A percentile compares a stretch with the other conserved stretches of the same genome.
Evolutionary conservation across 2,329 filamentous ascomycete species (phyloP).

Genomic region (Hypoxylon sp.): DNA sequence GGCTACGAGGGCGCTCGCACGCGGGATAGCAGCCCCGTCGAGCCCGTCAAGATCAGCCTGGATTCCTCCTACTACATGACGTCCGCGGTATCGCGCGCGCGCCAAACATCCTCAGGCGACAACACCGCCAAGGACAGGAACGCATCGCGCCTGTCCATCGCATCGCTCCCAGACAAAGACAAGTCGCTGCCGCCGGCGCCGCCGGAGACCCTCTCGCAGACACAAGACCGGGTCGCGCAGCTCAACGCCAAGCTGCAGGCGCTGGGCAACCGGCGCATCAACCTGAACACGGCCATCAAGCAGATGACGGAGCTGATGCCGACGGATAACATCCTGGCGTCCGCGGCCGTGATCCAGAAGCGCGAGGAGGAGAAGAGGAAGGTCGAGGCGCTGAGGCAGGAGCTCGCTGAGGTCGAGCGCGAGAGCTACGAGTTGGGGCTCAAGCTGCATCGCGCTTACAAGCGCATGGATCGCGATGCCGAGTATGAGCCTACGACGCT

Average conservation of each 20-base stretch:
- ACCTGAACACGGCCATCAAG: constrained; percentile 79
- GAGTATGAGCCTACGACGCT: constrained; percentile 77
- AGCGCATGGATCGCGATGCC: constrained; percentile 78
- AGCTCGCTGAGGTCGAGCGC: constrained; percentile 80
- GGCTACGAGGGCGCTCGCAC: constrained; percentile 47
- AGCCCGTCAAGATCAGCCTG: constrained; percentile 53
- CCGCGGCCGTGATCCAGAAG: constrained; percentile 72
- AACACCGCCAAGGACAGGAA: neutral
- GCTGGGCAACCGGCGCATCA: constrained; percentile 76
- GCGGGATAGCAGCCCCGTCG: constrained; percentile 38
- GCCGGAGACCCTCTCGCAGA: constrained; percentile 66
- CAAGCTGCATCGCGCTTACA: constrained; percentile 80
- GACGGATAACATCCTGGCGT: constrained; percentile 76
- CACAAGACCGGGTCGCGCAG: constrained; percentile 75
- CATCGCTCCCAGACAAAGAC: constrained; percentile 63
- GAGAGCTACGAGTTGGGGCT: constrained; percentile 86
- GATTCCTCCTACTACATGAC: constrained; percentile 51
- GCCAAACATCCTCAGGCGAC: neutral
- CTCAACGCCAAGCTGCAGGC: constrained; percentile 77
- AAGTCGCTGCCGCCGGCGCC: constrained; percentile 71
- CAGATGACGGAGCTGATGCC: constrained; percentile 86
- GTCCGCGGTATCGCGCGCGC: constrained; percentile 5
- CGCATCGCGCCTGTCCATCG: constrained; percentile 29
- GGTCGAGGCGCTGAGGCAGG: constrained; percentile 74
- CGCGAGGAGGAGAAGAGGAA: constrained; percentile 73